Base-by-base conservation (phyloP, 1,284 basidiomycete species). In the Bondarzewia mesenterica region DNA sequence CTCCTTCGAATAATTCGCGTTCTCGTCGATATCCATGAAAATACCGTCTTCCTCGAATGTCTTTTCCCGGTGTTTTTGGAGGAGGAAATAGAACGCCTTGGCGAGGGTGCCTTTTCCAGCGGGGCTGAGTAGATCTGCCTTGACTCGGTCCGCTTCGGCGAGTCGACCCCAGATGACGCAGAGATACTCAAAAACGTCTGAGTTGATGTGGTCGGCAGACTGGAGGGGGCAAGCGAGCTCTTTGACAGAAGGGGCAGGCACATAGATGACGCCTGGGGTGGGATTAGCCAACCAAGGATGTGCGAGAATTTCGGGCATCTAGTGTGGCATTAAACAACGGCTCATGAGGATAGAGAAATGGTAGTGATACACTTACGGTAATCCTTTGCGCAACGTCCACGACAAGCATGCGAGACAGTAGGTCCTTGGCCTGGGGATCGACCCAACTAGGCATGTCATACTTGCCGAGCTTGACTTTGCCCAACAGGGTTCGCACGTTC, bases 31-130 rank as follows among this genome's bases (percentile, higher is more conserved):
- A 54, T 73, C 69, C 57, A 71, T 66, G 47, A 76, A 63, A 32
- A 72, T 72, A 4, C 73, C 73, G 62, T 79, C 79, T 65, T 86
- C 76, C 66, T 83, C 74, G 61, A 84, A 64, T 18, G 82, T 78
- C 52, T 80, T 79, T 58, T 88, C 86, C 47, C 89, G 79, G 65
- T 94, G 92, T 62, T 81, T 80, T 48, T 80, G 73, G 20, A 96
- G 74, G 41, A 96, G 73, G 63, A 90, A 93, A 62, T 95, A 96
- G 65, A 96, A 93, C 0, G 91, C 91, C 65, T 97, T 97, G 23
- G 92, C 89, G 62, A 92, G 83, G 4, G 82, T 84, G 51, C 79
- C 89, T 62, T 77, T 66, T 16, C 79, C 80, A 26, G 72, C 70
- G 12, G 80, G 76, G 29, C 80, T 76, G 53, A 85, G 75, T 2